A percentile compares a stretch with the other conserved stretches of the same genome.
Evolutionary conservation across 768 basidiomycete genomes (phyloP).

Genomic region (Ephemerocybe angulata): DNA sequence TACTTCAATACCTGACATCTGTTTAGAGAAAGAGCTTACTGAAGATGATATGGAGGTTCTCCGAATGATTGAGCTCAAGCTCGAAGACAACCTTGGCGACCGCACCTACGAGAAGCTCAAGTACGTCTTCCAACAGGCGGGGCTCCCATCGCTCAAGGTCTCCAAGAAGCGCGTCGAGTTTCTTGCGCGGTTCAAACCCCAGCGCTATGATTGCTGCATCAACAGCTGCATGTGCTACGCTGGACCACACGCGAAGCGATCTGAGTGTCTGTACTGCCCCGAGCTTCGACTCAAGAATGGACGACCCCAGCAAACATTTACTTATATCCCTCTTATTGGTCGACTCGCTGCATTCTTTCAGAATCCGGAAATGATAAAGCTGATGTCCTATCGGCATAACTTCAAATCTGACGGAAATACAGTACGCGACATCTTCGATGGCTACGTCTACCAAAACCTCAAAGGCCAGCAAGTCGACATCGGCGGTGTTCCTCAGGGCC

Average conservation of each 20-base stretch:
- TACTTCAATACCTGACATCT: too few species aligned
- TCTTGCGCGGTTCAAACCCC: conserved; percentile 29
- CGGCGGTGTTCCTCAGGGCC: conserved; percentile 13
- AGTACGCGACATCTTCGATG: conserved; percentile 34
- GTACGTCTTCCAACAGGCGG: neutral
- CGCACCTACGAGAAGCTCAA: neutral
- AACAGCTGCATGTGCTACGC: conserved; percentile 14
- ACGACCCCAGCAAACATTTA: conserved; percentile 24
- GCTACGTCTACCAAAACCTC: conserved; percentile 26
- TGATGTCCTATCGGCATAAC: conserved; percentile 23
- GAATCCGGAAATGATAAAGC: conserved; percentile 19
- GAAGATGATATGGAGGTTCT: neutral
- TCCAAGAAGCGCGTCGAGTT: conserved; percentile 13
- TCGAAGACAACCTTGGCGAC: neutral
- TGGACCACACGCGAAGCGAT: conserved; percentile 21
- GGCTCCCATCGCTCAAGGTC: neutral
- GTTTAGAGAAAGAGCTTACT: too few species aligned
- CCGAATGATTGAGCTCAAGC: neutral
- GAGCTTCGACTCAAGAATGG: conserved; percentile 9
- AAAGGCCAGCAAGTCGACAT: conserved; percentile 17
- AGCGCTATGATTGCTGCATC: conserved; percentile 23
- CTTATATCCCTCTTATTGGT: conserved; percentile 32
- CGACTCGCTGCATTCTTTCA: conserved; percentile 19
- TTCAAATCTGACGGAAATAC: conserved; percentile 15
- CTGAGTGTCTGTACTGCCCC: conserved; percentile 29